Conservation (phyloP, 2,329 filamentous ascomycete genomes). For the Huntiella decipiens region DNA sequence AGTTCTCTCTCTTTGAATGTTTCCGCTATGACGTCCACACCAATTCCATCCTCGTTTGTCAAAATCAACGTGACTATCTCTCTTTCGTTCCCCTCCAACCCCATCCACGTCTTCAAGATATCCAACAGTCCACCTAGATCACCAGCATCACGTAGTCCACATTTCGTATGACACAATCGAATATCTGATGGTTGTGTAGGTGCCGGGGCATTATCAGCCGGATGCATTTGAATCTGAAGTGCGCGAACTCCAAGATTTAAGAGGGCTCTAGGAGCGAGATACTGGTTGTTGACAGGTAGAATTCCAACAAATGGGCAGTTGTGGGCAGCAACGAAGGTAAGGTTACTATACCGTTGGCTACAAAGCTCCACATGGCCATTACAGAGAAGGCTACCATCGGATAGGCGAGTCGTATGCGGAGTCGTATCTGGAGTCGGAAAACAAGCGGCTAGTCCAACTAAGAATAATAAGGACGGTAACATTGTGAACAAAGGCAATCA, state of each 20-base stretch:
- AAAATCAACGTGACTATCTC: conserved; percentile 46
- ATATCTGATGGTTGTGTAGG: conserved; percentile 17
- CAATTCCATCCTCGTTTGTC: conserved; percentile 40
- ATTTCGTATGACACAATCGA: conserved; percentile 46
- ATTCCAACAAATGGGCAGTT: conserved; percentile 44
- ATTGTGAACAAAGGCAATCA: too few relatives aligned
- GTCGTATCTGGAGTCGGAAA: too few relatives aligned
- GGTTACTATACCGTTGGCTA: conserved; percentile 34
- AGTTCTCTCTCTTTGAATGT: conserved; percentile 37
- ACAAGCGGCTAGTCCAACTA: too few relatives aligned
- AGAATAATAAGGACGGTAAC: too few relatives aligned
- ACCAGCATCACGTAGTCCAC: conserved; percentile 39
- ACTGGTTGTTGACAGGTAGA: conserved; percentile 38
- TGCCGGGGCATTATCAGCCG: conserved; percentile 21
- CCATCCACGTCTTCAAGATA: conserved; percentile 31
- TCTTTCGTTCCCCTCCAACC: conserved; percentile 37
- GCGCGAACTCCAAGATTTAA: conserved; percentile 44
- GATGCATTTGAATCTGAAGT: conserved; percentile 44
- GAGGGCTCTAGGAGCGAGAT: conserved; percentile 36
- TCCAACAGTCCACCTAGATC: conserved; percentile 33
- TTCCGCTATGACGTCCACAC: conserved; percentile 33
- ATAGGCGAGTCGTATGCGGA: too few relatives aligned
- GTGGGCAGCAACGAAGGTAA: conserved; percentile 45
- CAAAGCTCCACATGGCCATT: conserved; percentile 40
- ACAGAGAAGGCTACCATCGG: conserved; percentile 20